These are phyloP conservation scores for Aspergillus fumigatus DNA, from an alignment of 2,329 filamentous ascomycete genomes.

Conservation along the genomic window DNA sequence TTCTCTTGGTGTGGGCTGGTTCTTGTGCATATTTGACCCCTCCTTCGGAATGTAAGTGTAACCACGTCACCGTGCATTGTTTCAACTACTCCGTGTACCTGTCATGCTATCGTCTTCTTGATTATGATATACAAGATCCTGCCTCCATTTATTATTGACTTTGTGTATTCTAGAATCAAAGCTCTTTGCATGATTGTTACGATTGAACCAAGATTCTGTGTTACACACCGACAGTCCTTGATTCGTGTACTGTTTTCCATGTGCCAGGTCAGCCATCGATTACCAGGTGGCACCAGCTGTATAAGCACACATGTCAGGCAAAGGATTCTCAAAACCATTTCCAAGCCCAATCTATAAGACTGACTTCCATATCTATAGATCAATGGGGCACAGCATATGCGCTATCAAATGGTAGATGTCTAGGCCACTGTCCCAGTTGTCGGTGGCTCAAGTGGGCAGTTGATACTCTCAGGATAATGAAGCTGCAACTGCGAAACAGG, in stretches of 20 bases:
- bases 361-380: not conserved
- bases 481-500: not conserved
- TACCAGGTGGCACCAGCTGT: not conserved
- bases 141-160: not conserved
- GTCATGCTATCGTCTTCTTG: not conserved
- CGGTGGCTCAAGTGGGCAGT: not conserved
- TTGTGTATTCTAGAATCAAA: not conserved
- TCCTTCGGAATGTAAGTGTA: constrained; percentile 4
- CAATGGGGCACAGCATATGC: not conserved
- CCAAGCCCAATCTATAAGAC: not conserved
- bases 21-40: not conserved
- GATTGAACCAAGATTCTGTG: too few relatives aligned
- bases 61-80: constrained; percentile 21
- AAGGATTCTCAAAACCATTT: not conserved
- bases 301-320: not conserved
- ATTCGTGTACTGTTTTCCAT: too few relatives aligned
- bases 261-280: not conserved
- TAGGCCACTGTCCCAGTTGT: not conserved
- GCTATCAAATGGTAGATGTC: not conserved
- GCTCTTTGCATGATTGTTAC: not conserved
- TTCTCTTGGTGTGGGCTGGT: not conserved
- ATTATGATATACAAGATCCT: not conserved
- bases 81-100: not conserved
- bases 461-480: not conserved
- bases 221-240: too few relatives aligned